Evolutionary conservation across 2,329 filamentous ascomycete species (phyloP), one percentile per base, ranked within the genome.

Genomic region (Paraconiothyrium brasiliense): DNA sequence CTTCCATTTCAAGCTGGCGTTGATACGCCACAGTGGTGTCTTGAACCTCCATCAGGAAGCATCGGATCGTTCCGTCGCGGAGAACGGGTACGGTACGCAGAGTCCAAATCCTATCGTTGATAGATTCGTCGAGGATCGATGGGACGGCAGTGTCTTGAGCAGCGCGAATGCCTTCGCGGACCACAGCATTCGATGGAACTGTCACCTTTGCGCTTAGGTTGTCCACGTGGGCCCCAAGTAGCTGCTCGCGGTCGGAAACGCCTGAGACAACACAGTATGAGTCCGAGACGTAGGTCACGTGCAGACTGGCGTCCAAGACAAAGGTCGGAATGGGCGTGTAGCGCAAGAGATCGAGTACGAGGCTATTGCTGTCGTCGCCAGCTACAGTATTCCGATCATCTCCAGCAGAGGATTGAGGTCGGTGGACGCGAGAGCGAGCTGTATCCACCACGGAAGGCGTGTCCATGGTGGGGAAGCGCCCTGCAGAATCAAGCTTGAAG

Each of bases 301-400:
- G 91, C 56, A 97, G 81, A 61, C 87, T 81, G 14, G 65, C 59
- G 58, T 75, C 69, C 16, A 76, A 57, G 14, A 76, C 58, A 48
- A 76, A 44, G n/a, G 73, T 77, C 35, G 70, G 70, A 49, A 73
- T 61, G 78, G 71, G 84, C 82, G 71, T 83, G 72, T 64, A 78
- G 69, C 76, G 80, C 34, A 76, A 66, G n/a, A 77, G 52, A 32
- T 71, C 69, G 44, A 63, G 55, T 8, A 59, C 57, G 55, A 66
- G 55, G 51, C 54, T 63, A 44, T 61, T 59, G n/a, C 44, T 58
- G 39, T 41, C 24, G 49, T 50, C 47, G 35, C 39, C 22, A 20
- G 14, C n/a, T 24, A 39, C 24, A n/a, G 34, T 20, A 34, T 22
- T 32, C 3, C 16, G 30, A 37, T 14, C 6, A 24, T 16, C n/a